Evolutionary conservation across 441 rosid species (phyloP).

Genomic region (Arabidopsis hybrid): DNA sequence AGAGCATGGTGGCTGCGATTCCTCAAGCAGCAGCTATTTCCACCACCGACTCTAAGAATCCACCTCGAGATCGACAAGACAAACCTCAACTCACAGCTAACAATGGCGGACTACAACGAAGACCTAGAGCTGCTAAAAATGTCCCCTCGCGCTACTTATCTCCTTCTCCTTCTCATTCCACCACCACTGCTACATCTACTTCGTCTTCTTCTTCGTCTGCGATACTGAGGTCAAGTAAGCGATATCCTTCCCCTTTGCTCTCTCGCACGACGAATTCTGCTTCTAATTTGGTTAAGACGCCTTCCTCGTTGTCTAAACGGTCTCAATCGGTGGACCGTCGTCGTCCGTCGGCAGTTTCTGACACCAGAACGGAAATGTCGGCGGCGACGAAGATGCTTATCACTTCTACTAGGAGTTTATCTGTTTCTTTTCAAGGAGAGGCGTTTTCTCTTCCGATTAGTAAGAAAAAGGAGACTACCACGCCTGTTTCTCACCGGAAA

Average conservation of each 20-base stretch:
- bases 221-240: slow-evolving; percentile 36
- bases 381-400: slow-evolving; percentile 60
- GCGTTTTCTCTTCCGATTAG: slow-evolving; percentile 71
- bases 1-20: slow-evolving; percentile 69
- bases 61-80: slow-evolving; percentile 32
- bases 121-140: slow-evolving; percentile 61
- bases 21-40: slow-evolving; percentile 54
- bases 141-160: slow-evolving; percentile 84
- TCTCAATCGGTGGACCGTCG: slow-evolving; percentile 65
- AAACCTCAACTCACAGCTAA: slow-evolving; percentile 35
- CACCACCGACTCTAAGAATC: slow-evolving; percentile 21
- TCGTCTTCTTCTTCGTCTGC: slow-evolving; percentile 48
- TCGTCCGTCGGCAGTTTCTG: slow-evolving; percentile 45
- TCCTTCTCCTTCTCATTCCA: slow-evolving; percentile 66
- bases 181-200: slow-evolving; percentile 41
- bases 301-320: slow-evolving; percentile 52
- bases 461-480: slow-evolving; percentile 55
- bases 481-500: slow-evolving; percentile 47
- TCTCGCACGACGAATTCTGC: slow-evolving; percentile 53
- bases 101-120: slow-evolving; percentile 46
- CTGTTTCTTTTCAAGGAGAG: slow-evolving; percentile 75
- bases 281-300: slow-evolving; percentile 40
- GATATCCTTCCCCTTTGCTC: slow-evolving; percentile 57
- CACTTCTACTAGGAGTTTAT: slow-evolving; percentile 67
- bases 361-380: slow-evolving; percentile 49